Evolutionary conservation across 208 protist species (phyloP), one percentile per base, ranked within the genome.

Genomic region (Leishmania arabica): DNA sequence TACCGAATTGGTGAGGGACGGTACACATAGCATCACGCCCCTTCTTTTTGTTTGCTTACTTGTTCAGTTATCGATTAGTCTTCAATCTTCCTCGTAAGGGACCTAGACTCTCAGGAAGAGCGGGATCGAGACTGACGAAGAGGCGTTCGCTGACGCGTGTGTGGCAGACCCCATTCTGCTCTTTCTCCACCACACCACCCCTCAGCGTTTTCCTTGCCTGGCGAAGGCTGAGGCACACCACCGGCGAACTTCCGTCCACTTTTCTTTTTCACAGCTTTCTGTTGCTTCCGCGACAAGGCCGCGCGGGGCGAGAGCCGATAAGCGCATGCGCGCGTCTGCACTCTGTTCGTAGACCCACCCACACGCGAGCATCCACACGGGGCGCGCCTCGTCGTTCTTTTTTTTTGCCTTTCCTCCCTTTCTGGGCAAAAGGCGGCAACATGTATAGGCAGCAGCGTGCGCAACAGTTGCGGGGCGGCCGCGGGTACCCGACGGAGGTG

Each of bases 401-500:
- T 37, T 34, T 19, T 15, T 3, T 15, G 0, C 45, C 9, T 21
- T 47, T 45, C 1, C 34, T 34, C 37, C 6, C 15, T 42, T 72
- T 8, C 37, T 21, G 34, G 13, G 27, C 4, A 54, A 17, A 58
- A 13, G 2, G 31, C 2, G 31, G 17, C 51, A 47, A 15, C n/a
- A 88, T 88, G 83, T 86, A 84, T 47, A 84, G 81, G 34, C 84
- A 90, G 53, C 80, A 83, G 62, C 34, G 77, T 21, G 82, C 49
- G 40, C 47, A 60, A 31, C 80, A 80, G 24, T 86, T 95, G 56
- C 79, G 83, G 5, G 87, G 90, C 24, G 89, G 92, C 45, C 84
- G 86, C 51, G 91, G 88, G 56, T 96, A 89, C 83, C 72, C 83
- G 19, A 93, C 93, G 37, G 94, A 98, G 87, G 77, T 97, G 40